These are phyloP conservation scores for Blastocrithidia nonstop DNA, from an alignment of 208 protist genomes.

Conservation along the genomic window DNA sequence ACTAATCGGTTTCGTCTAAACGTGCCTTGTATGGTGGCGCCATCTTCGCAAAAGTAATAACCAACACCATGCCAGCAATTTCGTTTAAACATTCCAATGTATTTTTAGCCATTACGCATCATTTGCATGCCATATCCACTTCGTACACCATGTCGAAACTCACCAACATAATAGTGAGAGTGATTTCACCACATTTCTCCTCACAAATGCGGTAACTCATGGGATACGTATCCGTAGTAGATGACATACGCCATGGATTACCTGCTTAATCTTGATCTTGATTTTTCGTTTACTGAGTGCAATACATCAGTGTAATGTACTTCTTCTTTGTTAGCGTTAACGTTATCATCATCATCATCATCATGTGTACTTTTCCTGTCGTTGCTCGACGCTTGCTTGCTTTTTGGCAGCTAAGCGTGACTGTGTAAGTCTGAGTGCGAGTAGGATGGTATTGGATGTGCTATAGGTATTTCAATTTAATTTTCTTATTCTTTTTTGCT, in stretches of 20 bases:
- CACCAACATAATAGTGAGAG: slow-evolving; percentile 35
- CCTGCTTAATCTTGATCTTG: background rate
- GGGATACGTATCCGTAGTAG: slow-evolving; percentile 60
- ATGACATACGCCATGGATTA: slow-evolving; percentile 30
- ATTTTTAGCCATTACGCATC: slow-evolving; percentile 44
- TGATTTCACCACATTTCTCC: slow-evolving; percentile 69
- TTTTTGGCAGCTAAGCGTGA: too few species aligned
- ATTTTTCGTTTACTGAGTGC: background rate
- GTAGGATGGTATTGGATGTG: too few species aligned
- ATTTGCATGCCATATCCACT: slow-evolving; percentile 50
- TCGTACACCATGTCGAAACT: slow-evolving; percentile 34
- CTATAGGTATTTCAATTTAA: too few species aligned
- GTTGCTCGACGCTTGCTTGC: background rate
- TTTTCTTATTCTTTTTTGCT: too few species aligned
- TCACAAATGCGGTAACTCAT: slow-evolving; percentile 48
- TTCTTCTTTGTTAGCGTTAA: background rate
- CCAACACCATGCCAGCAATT: slow-evolving; percentile 44
- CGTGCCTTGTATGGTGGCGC: slow-evolving; percentile 42
- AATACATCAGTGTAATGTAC: background rate
- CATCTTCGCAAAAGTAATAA: slow-evolving; percentile 47
- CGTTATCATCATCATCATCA: background rate
- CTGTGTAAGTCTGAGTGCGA: too few species aligned
- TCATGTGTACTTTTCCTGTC: background rate
- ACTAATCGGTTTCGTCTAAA: slow-evolving; percentile 27
- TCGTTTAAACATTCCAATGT: slow-evolving; percentile 40